phyloP scores from a whole-genome alignment of 1,284 basidiomycete species.

The Malassezia globosa region DNA sequence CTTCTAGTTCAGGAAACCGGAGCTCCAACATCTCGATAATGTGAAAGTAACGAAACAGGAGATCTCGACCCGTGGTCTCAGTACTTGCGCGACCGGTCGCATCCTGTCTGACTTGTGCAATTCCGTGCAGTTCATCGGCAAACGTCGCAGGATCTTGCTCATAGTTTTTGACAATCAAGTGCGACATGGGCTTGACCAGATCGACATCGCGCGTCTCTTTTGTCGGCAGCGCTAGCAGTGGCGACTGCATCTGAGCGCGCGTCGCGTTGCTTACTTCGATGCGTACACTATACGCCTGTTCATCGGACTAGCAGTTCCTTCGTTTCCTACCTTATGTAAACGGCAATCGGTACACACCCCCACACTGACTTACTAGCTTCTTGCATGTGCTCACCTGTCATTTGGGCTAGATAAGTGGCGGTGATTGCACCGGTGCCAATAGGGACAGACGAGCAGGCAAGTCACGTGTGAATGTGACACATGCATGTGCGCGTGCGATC shows the following conservation, averaged over 20 bases:
- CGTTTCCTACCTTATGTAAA: too few relatives aligned
- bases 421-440: too few relatives aligned
- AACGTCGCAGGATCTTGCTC: slow-evolving; percentile 85
- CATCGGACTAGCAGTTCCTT: too few relatives aligned
- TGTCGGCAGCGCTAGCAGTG: slow-evolving; percentile 51
- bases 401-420: not conserved
- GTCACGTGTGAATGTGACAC: too few relatives aligned
- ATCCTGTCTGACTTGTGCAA: slow-evolving; percentile 85
- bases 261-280: too few relatives aligned
- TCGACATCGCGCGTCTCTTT: slow-evolving; percentile 60
- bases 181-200: slow-evolving; percentile 76
- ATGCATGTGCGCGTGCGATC: too few relatives aligned
- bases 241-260: slow-evolving; percentile 47
- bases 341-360: too few relatives aligned
- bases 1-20: slow-evolving; percentile 87
- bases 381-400: too few relatives aligned
- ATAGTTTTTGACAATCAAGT: slow-evolving; percentile 78
- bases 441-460: too few relatives aligned
- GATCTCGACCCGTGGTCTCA: slow-evolving; percentile 55
- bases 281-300: too few relatives aligned
- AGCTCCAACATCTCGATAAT: slow-evolving; percentile 94
- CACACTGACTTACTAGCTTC: not conserved
- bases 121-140: slow-evolving; percentile 64
- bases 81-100: slow-evolving; percentile 91
- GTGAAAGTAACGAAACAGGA: slow-evolving; percentile 98